Conservation (phyloP, 176 grass and related monocot species). For the Eremochloa ophiuroides region DNA sequence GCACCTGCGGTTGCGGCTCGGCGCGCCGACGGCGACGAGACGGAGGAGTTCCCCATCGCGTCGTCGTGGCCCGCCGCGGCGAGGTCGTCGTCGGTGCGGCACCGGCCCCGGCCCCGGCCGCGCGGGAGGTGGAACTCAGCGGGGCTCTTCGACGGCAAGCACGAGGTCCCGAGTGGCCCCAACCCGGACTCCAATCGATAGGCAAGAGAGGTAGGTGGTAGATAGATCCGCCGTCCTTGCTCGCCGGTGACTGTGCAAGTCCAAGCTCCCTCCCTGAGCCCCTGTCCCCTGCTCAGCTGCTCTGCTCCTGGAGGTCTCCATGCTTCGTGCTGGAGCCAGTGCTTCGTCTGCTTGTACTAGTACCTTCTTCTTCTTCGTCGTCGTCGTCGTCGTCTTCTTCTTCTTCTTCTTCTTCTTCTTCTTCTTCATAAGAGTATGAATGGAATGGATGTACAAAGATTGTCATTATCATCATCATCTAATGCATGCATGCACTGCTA, state of each 20-base stretch:
- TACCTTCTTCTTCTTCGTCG: too few species aligned
- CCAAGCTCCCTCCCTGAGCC: not conserved
- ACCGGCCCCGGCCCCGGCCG: conserved; percentile 9
- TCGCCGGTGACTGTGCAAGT: not conserved
- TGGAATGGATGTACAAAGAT: conserved; percentile 31
- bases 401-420: not conserved
- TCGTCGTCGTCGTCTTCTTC: not conserved
- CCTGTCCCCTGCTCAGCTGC: not conserved
- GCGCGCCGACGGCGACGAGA: not conserved
- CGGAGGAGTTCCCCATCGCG: not conserved
- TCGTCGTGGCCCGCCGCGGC: not conserved
- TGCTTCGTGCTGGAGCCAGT: not conserved
- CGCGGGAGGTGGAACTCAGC: conserved; percentile 34
- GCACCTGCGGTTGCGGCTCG: conserved; percentile 25
- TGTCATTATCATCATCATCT: not conserved
- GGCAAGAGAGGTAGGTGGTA: conserved; percentile 6
- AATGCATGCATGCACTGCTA: not conserved
- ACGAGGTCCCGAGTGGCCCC: conserved; percentile 71
- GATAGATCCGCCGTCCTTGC: not conserved
- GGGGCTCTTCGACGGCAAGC: conserved; percentile 42
- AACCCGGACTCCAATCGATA: conserved; percentile 75
- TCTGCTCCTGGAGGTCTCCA: not conserved
- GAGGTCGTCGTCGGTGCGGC: not conserved
- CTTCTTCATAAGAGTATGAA: not conserved
- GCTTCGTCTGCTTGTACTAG: not conserved